Percentiles rank a stretch among this genome's conserved stretches.
Conservation (phyloP, 352 stramenopile species). For the Phytophthora kernoviae region DNA sequence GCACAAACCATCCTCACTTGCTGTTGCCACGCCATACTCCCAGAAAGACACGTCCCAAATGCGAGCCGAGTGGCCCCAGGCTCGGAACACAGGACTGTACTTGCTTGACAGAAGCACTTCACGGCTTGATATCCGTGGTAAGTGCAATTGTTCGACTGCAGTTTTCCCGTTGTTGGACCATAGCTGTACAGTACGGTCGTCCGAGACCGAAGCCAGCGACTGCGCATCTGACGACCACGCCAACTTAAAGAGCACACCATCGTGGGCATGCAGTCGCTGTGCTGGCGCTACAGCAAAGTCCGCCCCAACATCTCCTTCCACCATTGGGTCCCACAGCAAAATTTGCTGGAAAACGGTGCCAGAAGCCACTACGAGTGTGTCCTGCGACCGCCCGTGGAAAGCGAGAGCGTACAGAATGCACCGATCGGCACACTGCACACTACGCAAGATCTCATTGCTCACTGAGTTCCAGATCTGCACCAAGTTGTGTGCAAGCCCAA, state of each 20-base stretch:
- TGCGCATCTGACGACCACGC: slow-evolving; percentile 71
- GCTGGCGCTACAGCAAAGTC: slow-evolving; percentile 30
- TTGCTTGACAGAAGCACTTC: slow-evolving; percentile 21
- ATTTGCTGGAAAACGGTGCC: slow-evolving; percentile 90
- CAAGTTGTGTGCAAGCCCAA: slow-evolving; percentile 87
- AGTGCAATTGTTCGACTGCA: slow-evolving; percentile 17
- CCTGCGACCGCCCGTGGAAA: slow-evolving; percentile 67
- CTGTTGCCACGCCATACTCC: slow-evolving; percentile 44
- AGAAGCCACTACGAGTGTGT: slow-evolving; percentile 74
- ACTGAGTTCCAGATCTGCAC: slow-evolving; percentile 77
- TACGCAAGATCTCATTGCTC: slow-evolving; percentile 47
- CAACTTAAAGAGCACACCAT: slow-evolving; percentile 88
- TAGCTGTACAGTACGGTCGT: slow-evolving; percentile 85
- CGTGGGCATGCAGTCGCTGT: slow-evolving; percentile 79
- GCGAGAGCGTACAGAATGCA: slow-evolving; percentile 86
- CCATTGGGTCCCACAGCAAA: slow-evolving; percentile 71
- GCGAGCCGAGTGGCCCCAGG: slow-evolving; percentile 83
- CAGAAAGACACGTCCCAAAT: slow-evolving; percentile 88
- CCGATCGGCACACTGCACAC: slow-evolving; percentile 72
- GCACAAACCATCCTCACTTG: slow-evolving; percentile 80
- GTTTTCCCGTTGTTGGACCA: slow-evolving; percentile 56
- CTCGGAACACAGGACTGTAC: slow-evolving; percentile 66
- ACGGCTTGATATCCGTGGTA: slow-evolving; percentile 3
- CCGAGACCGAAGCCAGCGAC: slow-evolving; percentile 81
- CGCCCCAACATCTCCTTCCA: slow-evolving; percentile 7